These are phyloP conservation scores for Claviceps quebecensis DNA, from an alignment of 2,329 filamentous ascomycete species.

Conservation along the genomic window DNA sequence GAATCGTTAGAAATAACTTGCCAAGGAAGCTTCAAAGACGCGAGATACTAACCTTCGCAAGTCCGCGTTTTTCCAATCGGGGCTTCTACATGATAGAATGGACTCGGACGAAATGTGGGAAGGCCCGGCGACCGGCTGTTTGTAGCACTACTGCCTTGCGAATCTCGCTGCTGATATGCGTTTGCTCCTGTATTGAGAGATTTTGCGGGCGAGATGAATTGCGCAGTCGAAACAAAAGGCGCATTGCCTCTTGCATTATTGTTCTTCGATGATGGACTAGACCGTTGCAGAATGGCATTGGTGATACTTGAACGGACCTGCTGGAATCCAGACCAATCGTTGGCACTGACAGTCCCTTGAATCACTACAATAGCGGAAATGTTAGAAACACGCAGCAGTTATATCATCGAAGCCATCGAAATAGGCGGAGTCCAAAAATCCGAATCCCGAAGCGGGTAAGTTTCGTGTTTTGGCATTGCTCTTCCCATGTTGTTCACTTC, in stretches of 20 bases:
- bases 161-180: slow-evolving; percentile 7
- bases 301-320: slow-evolving; percentile 29
- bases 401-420: not conserved
- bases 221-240: not conserved
- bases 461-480: too few relatives aligned
- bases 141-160: slow-evolving; percentile 6
- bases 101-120: slow-evolving; percentile 51
- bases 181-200: slow-evolving; percentile 8
- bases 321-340: slow-evolving; percentile 27
- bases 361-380: slow-evolving; percentile 22
- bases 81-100: slow-evolving; percentile 64
- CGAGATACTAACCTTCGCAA: slow-evolving; percentile 52
- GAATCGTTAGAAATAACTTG: slow-evolving; percentile 7
- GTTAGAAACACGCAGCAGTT: not conserved
- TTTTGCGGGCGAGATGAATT: slow-evolving; percentile 10
- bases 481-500: not conserved
- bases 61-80: slow-evolving; percentile 50
- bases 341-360: slow-evolving; percentile 21
- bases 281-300: slow-evolving; percentile 18
- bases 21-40: slow-evolving; percentile 13
- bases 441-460: too few relatives aligned
- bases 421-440: not conserved
- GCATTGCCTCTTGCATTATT: slow-evolving; percentile 5
- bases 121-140: slow-evolving; percentile 10
- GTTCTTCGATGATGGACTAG: slow-evolving; percentile 13